These are phyloP conservation scores for Neurospora pannonica DNA, from an alignment of 495 filamentous ascomycete genomes.

Conservation along the genomic window DNA sequence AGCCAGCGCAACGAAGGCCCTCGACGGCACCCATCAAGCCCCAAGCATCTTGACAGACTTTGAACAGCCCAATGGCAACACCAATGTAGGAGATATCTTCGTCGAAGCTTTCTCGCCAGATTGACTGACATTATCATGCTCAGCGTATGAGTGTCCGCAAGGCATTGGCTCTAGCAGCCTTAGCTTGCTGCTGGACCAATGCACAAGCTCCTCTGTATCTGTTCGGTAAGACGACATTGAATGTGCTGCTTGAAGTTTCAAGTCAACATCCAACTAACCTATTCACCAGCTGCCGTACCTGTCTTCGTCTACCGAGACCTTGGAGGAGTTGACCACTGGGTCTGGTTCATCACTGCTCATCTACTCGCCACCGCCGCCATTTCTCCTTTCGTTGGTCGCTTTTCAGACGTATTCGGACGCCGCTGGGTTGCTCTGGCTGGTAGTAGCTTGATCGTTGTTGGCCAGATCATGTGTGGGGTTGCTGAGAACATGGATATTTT, in stretches of 20 bases:
- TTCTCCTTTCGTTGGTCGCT: slow-evolving; percentile 61
- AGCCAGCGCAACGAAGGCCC: neutral
- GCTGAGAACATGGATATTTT: slow-evolving; percentile 59
- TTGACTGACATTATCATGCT: neutral
- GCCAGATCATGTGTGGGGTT: slow-evolving; percentile 57
- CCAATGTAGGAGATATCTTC: neutral
- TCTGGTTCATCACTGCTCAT: slow-evolving; percentile 66
- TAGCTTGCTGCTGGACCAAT: slow-evolving; percentile 20
- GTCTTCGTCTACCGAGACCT: slow-evolving; percentile 51
- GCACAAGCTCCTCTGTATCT: slow-evolving; percentile 21
- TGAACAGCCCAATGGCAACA: neutral
- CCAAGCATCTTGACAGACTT: neutral
- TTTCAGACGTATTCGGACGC: slow-evolving; percentile 62
- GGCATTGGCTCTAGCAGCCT: slow-evolving; percentile 14
- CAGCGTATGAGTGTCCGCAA: neutral
- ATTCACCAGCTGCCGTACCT: slow-evolving; percentile 11
- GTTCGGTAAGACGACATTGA: slow-evolving; percentile 8
- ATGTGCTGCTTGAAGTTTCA: neutral
- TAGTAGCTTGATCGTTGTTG: slow-evolving; percentile 47
- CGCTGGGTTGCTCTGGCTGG: slow-evolving; percentile 58
- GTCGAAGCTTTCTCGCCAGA: neutral
- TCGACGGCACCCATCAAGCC: neutral
- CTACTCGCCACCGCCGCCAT: slow-evolving; percentile 57
- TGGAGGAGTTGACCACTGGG: slow-evolving; percentile 56
- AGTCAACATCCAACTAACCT: neutral